Percentiles rank a stretch among this genome's conserved stretches.
Evolutionary conservation across 2,329 filamentous ascomycete species (phyloP).

Genomic region (Monilinia fructigena): DNA sequence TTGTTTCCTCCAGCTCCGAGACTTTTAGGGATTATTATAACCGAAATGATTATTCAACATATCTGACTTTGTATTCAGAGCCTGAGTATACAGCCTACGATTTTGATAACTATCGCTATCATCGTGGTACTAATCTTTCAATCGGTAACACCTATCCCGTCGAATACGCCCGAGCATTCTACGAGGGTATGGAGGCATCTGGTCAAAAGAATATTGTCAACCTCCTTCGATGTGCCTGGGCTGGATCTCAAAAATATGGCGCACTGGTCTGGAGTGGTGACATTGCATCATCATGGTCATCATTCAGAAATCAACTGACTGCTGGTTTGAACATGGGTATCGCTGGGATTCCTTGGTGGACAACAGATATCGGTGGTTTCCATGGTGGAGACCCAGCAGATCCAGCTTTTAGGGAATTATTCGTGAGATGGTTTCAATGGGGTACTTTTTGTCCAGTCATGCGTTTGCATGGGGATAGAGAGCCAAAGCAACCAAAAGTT

Average conservation of each 20-base stretch:
- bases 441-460: slow-evolving; percentile 66
- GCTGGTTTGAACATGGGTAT: slow-evolving; percentile 66
- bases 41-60: no score
- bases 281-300: slow-evolving; percentile 62
- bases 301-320: slow-evolving; percentile 57
- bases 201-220: slow-evolving; percentile 60
- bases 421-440: slow-evolving; percentile 70
- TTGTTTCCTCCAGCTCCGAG: neutral
- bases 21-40: neutral
- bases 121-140: slow-evolving; percentile 51
- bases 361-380: slow-evolving; percentile 69
- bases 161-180: slow-evolving; percentile 59
- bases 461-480: slow-evolving; percentile 64
- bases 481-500: slow-evolving; percentile 52
- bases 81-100: slow-evolving; percentile 65
- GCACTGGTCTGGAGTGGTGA: slow-evolving; percentile 67
- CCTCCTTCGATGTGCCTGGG: slow-evolving; percentile 56
- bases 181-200: slow-evolving; percentile 53
- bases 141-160: slow-evolving; percentile 61
- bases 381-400: slow-evolving; percentile 61
- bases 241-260: slow-evolving; percentile 61
- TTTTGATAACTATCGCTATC: slow-evolving; percentile 65
- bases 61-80: slow-evolving; percentile 42
- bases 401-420: slow-evolving; percentile 58
- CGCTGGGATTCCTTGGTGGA: slow-evolving; percentile 66